Base-by-base conservation (phyloP, 2,329 filamentous ascomycete species). In the Rutstroemia sp. region DNA sequence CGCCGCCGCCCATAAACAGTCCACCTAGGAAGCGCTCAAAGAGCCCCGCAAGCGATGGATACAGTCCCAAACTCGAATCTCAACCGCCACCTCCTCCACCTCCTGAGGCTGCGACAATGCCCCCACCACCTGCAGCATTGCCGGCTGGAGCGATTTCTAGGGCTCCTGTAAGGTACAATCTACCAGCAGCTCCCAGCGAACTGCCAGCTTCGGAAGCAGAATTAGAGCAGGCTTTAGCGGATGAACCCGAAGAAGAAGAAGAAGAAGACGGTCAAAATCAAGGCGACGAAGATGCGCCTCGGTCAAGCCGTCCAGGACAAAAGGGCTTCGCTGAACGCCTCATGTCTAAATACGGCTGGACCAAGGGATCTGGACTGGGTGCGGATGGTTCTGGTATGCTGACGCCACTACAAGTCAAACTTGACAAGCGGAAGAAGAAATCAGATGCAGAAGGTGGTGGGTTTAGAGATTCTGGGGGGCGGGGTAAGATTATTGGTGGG, bases 331-430 rank as follows among this genome's bases (percentile, higher is more conserved):
- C 90, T 0, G 83, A 91, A 63, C 87, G 91, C 37, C 81, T 97
- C 56, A 90, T 99, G 83, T 81, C 83, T 59, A 97, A 96, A 70
- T 94, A 96, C 73, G 94, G 94, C 55, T 97, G 92, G 89, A 86
- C 84, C 38, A 87, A 92, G 67, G 94, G 94, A 23, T 81, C 86
- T 60, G 94, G 94, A 19, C 82, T 99, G 4, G 94, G 94, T 63
- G 91, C 89, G 16, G 81, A 86, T 60, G 84, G 83, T 34, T 83
- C 84, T 23, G 94, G 94, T 59, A 96, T 99, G 65, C 79, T 89
- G 54, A 89, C 91, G 21, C 89, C 92, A 4, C 76, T 99, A 4
- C 83, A 84, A 48, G 88, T 92, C 25, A 83, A 96, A 65, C 81
- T 92, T n/a, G 86, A 94, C 65, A 95, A 94, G 74, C 81, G 87